Conservation (phyloP, 2,329 filamentous ascomycete species). For the Aspergillus phoenicis region DNA sequence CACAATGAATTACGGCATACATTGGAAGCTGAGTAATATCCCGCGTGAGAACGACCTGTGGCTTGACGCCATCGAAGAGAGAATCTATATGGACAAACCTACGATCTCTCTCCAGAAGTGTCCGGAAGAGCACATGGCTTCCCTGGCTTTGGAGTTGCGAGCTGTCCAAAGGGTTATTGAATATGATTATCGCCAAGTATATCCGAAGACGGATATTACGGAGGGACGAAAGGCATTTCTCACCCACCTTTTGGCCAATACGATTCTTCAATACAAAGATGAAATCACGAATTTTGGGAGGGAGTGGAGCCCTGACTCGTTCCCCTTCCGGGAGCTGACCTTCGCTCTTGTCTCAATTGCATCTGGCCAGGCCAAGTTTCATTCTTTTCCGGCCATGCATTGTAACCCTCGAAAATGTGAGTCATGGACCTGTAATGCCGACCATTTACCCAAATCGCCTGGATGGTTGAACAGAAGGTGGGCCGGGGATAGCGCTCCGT, state of each 20-base stretch:
- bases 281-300: conserved; percentile 7
- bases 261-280: conserved; percentile 5
- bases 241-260: neutral
- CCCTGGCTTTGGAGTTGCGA: conserved; percentile 11
- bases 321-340: conserved; percentile 13
- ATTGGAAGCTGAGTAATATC: conserved; percentile 15
- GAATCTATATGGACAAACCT: conserved; percentile 8
- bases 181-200: neutral
- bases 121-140: conserved; percentile 12
- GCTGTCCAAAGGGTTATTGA: neutral
- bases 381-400: conserved; percentile 4
- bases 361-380: conserved; percentile 8
- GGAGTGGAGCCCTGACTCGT: conserved; percentile 15
- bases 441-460: neutral
- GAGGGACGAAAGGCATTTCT: conserved; percentile 9
- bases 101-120: conserved; percentile 14
- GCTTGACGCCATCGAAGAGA: conserved; percentile 6
- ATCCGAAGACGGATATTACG: neutral
- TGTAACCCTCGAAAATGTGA: conserved; percentile 7
- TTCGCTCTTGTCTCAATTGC: conserved; percentile 16
- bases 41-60: conserved; percentile 12
- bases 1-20: conserved; percentile 14
- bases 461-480: conserved; percentile 8
- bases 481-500: conserved; percentile 9
- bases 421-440: neutral